Conservation (phyloP, 257 asterid genomes). For the Salvia rosmarinus region DNA sequence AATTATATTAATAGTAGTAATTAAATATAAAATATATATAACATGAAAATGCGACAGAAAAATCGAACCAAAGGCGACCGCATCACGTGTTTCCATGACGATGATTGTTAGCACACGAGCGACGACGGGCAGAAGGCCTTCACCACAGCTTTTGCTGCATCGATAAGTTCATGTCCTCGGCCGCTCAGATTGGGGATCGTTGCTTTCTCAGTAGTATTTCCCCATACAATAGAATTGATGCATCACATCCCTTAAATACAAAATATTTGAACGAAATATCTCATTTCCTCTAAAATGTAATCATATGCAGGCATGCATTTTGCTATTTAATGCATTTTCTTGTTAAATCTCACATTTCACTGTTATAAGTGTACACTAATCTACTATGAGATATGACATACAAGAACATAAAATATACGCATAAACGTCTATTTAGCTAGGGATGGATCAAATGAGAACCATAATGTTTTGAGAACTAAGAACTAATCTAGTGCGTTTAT, state of each 20-base stretch:
- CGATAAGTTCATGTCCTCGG: conserved; percentile 59
- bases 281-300: not conserved
- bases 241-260: conserved; percentile 57
- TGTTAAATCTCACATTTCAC: too few relatives aligned
- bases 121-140: conserved; percentile 55
- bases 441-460: too few relatives aligned
- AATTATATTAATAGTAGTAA: not conserved
- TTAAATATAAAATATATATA: not conserved
- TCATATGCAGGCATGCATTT: not conserved
- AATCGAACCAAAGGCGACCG: conserved; percentile 43
- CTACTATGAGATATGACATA: too few relatives aligned
- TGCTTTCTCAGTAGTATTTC: conserved; percentile 44
- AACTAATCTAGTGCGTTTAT: too few relatives aligned
- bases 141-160: conserved; percentile 48
- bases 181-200: conserved; percentile 53
- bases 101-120: conserved; percentile 78
- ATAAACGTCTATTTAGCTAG: too few relatives aligned
- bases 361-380: too few relatives aligned
- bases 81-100: conserved; percentile 64
- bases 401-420: too few relatives aligned
- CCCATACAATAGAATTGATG: conserved; percentile 62
- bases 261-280: too few relatives aligned
- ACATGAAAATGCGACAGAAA: not conserved
- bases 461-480: too few relatives aligned
- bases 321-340: too few relatives aligned